Conservation (phyloP, 208 protist species). For the Vickermania ingenoplastis region DNA sequence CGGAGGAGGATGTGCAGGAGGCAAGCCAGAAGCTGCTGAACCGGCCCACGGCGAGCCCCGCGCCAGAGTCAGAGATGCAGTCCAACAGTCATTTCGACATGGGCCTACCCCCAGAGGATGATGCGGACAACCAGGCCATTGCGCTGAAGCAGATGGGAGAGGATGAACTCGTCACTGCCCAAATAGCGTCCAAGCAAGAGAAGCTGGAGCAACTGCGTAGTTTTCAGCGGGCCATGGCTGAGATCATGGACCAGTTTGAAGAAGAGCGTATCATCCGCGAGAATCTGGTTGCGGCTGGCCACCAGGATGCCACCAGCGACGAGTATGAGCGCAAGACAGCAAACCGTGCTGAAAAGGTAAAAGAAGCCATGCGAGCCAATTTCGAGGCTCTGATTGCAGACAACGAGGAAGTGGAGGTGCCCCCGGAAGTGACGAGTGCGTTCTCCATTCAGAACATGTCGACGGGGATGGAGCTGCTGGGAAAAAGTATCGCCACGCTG, state of each 20-base stretch:
- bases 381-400: constrained; percentile 6
- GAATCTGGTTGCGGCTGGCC: not conserved
- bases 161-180: constrained; percentile 9
- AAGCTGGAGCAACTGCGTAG: constrained; percentile 33
- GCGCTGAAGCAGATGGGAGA: not conserved
- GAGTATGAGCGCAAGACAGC: not conserved
- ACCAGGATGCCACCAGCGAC: not conserved
- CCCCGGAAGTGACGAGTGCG: constrained; percentile 23
- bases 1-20: not conserved
- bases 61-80: not conserved
- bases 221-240: constrained; percentile 30
- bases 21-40: not conserved
- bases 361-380: constrained; percentile 7
- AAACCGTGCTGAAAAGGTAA: not conserved
- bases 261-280: constrained; percentile 13
- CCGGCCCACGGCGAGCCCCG: not conserved
- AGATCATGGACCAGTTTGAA: constrained; percentile 24
- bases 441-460: constrained; percentile 55
- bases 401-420: constrained; percentile 10
- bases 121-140: constrained; percentile 1
- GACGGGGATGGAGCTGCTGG: constrained; percentile 45
- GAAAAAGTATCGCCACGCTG: constrained; percentile 28
- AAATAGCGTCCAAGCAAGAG: constrained; percentile 20
- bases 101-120: no score
- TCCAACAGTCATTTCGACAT: not conserved